A percentile compares a stretch with the other conserved stretches of the same genome.
Evolutionary conservation across 768 basidiomycete genomes (phyloP).

Genomic region (Rhodosporidiobolus sp.): DNA sequence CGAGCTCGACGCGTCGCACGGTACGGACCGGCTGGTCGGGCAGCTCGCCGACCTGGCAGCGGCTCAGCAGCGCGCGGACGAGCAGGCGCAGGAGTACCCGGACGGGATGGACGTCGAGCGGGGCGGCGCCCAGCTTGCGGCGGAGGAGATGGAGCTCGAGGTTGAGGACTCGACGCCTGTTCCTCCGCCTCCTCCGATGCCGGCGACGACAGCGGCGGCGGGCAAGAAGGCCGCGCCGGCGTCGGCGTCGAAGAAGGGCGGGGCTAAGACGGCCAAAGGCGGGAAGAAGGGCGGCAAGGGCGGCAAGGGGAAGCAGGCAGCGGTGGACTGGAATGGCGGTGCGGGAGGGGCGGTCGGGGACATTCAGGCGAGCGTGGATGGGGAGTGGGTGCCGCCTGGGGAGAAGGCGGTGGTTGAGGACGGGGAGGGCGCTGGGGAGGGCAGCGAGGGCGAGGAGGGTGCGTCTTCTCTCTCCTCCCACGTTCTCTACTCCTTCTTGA

Average conservation of each 20-base stretch:
- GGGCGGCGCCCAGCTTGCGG: slow-evolving; percentile 41
- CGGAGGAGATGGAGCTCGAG: too few relatives aligned
- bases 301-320: slow-evolving; percentile 14
- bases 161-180: too few relatives aligned
- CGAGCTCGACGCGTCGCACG: slow-evolving; percentile 23
- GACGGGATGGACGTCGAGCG: slow-evolving; percentile 55
- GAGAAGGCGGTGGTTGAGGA: neutral
- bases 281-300: slow-evolving; percentile 7
- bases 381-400: neutral
- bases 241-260: slow-evolving; percentile 4
- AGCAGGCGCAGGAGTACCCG: neutral
- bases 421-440: slow-evolving; percentile 15
- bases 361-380: neutral
- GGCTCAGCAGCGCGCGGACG: too few relatives aligned
- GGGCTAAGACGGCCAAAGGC: neutral
- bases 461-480: neutral
- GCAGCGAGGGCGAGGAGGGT: slow-evolving; percentile 39
- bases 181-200: too few relatives aligned
- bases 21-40: slow-evolving; percentile 1
- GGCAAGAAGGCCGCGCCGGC: neutral
- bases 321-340: neutral
- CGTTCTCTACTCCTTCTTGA: too few relatives aligned
- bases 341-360: slow-evolving; percentile 8
- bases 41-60: slow-evolving; percentile 18
- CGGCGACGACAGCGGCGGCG: too few relatives aligned